Conservation (phyloP, 2,329 filamentous ascomycete genomes). For the Chalaropsis ovoidea region DNA sequence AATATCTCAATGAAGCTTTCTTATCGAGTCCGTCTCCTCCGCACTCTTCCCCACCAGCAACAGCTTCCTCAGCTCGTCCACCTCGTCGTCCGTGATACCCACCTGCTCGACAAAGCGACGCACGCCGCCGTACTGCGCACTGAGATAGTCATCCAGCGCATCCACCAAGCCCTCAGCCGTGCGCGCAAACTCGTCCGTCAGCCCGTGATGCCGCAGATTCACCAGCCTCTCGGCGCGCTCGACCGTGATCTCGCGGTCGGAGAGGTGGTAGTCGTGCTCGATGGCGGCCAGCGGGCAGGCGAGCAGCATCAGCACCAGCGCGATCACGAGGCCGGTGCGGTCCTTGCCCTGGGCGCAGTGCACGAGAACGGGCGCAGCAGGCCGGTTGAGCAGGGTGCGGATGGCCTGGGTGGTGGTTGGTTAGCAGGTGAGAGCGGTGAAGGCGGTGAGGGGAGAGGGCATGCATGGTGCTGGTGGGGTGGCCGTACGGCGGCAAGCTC, state of each 20-base stretch:
- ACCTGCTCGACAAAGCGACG: slow-evolving; percentile 54
- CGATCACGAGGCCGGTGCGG: slow-evolving; percentile 57
- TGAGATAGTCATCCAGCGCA: slow-evolving; percentile 48
- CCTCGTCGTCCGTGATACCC: slow-evolving; percentile 43
- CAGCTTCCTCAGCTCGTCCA: slow-evolving; percentile 35
- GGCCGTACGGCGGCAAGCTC: slow-evolving; percentile 45
- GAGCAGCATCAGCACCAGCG: slow-evolving; percentile 57
- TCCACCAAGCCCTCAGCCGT: slow-evolving; percentile 56
- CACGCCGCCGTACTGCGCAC: slow-evolving; percentile 54
- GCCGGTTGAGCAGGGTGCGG: not conserved
- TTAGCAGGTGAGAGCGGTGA: slow-evolving; percentile 6
- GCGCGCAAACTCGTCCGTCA: slow-evolving; percentile 61
- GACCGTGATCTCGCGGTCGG: slow-evolving; percentile 46
- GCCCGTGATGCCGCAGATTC: slow-evolving; percentile 60
- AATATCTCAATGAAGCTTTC: not conserved
- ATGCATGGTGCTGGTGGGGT: slow-evolving; percentile 1
- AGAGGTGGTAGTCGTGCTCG: slow-evolving; percentile 60
- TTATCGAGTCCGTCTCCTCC: not conserved
- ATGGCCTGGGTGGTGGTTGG: slow-evolving; percentile 3
- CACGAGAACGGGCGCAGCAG: slow-evolving; percentile 52
- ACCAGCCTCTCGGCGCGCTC: slow-evolving; percentile 54
- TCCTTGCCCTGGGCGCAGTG: slow-evolving; percentile 91
- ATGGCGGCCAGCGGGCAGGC: slow-evolving; percentile 50
- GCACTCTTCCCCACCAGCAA: slow-evolving; percentile 30
- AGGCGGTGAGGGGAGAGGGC: not conserved